A percentile compares a stretch with the other conserved stretches of the same genome.
phyloP scores from a whole-genome alignment of 208 protist species.

The Endotrypanum monterogeii region DNA sequence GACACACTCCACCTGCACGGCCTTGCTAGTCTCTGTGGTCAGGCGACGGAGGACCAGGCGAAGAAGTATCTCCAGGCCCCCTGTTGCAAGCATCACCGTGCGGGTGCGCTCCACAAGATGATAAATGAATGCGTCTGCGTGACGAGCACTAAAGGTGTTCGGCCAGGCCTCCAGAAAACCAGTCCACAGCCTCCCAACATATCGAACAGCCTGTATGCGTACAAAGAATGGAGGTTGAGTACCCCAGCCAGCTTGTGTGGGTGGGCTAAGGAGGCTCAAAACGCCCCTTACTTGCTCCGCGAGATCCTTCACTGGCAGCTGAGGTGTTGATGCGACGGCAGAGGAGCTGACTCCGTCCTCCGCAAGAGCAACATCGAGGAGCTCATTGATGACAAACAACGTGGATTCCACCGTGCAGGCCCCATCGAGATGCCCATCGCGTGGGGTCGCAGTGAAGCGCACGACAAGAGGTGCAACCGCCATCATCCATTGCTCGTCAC shows the following conservation, averaged over 20 bases:
- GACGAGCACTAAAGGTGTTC: not conserved
- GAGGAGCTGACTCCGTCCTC: conserved; percentile 3
- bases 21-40: conserved; percentile 33
- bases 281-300: not conserved
- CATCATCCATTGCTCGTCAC: conserved; percentile 10
- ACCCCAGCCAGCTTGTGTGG: not conserved
- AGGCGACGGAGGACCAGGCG: conserved; percentile 18
- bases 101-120: conserved; percentile 2
- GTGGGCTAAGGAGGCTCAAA: conserved; percentile 7
- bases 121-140: not conserved
- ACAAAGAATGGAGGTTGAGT: conserved; percentile 32
- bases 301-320: not conserved
- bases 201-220: conserved; percentile 26
- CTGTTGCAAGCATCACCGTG: conserved; percentile 8
- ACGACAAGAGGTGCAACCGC: conserved; percentile 14
- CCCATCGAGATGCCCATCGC: not conserved
- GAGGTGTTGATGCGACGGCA: not conserved
- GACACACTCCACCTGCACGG: conserved; percentile 43
- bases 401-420: conserved; percentile 23
- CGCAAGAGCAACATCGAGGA: conserved; percentile 38
- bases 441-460: not conserved
- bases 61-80: conserved; percentile 21
- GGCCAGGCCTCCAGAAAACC: conserved; percentile 18
- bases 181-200: conserved; percentile 13
- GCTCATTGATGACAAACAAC: conserved; percentile 44